These are phyloP conservation scores for Manihot esculenta DNA, from an alignment of 441 rosid species.

Conservation along the genomic window DNA sequence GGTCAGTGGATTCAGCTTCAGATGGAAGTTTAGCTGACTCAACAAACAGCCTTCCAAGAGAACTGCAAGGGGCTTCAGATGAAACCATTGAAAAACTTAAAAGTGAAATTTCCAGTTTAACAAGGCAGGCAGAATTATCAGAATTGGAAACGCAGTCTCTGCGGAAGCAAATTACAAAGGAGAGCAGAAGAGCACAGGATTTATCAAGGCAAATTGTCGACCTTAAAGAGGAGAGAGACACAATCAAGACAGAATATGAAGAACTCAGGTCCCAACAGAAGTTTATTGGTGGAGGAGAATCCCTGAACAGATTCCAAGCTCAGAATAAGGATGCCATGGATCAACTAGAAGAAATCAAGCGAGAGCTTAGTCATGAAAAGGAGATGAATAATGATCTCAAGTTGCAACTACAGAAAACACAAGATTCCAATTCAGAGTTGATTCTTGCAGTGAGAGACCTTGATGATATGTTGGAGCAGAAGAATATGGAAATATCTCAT, in stretches of 20 bases:
- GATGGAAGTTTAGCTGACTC: conserved; percentile 71
- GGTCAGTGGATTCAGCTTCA: conserved; percentile 83
- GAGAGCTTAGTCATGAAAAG: conserved; percentile 69
- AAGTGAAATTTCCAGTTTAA: conserved; percentile 51
- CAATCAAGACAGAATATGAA: conserved; percentile 47
- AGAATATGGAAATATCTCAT: conserved; percentile 48
- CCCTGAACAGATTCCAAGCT: conserved; percentile 40
- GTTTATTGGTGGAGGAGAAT: conserved; percentile 34
- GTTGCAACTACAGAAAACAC: conserved; percentile 71
- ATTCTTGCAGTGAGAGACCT: conserved; percentile 77
- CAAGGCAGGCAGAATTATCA: conserved; percentile 69
- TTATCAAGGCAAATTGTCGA: conserved; percentile 53
- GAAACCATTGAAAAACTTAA: conserved; percentile 65
- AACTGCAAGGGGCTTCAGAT: conserved; percentile 51
- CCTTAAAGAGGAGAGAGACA: conserved; percentile 73
- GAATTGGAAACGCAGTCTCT: conserved; percentile 83
- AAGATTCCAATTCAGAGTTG: conserved; percentile 75
- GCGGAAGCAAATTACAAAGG: conserved; percentile 75
- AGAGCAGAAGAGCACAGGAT: conserved; percentile 80
- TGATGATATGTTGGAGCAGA: conserved; percentile 68
- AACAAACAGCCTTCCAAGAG: conserved; percentile 58
- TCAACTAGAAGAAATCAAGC: conserved; percentile 61
- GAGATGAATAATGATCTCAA: conserved; percentile 60
- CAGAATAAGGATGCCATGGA: conserved; percentile 48
- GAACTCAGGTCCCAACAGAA: conserved; percentile 46